A percentile compares a stretch with the other conserved stretches of the same genome.
Conservation (phyloP, 1,284 basidiomycete genomes). For the Clitocybe nebularis region DNA sequence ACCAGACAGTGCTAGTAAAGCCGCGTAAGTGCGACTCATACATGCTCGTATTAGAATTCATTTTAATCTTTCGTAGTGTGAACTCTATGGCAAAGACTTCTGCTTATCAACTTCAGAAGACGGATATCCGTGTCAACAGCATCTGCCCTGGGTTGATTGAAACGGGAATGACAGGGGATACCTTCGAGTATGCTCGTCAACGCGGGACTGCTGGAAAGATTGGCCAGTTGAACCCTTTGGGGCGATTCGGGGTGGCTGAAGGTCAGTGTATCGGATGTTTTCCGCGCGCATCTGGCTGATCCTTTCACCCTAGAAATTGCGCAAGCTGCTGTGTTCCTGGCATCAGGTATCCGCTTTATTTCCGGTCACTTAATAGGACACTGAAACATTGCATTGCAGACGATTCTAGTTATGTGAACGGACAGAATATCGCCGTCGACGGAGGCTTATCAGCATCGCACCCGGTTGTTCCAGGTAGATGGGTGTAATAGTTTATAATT, state of each 20-base stretch:
- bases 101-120: conserved; percentile 77
- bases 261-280: conserved; percentile 37
- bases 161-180: conserved; percentile 77
- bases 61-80: conserved; percentile 43
- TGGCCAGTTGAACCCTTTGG: conserved; percentile 83
- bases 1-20: conserved; percentile 85
- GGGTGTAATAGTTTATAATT: too few species aligned
- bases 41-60: not conserved
- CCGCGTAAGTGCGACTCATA: conserved; percentile 56
- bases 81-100: conserved; percentile 84
- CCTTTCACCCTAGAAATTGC: conserved; percentile 62
- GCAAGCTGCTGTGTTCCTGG: conserved; percentile 80
- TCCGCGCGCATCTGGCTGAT: not conserved
- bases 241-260: conserved; percentile 75
- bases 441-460: conserved; percentile 78
- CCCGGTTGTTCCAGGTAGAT: conserved; percentile 68
- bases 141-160: conserved; percentile 92
- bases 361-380: too few species aligned
- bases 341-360: conserved; percentile 58
- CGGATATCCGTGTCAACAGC: conserved; percentile 85
- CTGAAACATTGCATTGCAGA: conserved; percentile 41
- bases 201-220: conserved; percentile 74
- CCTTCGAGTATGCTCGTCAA: conserved; percentile 75
- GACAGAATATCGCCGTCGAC: conserved; percentile 83
- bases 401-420: conserved; percentile 91